Evolutionary conservation across 495 filamentous ascomycete genomes (phyloP), one percentile per base, ranked within the genome.

Genomic region (Aspergillus avenaceus): DNA sequence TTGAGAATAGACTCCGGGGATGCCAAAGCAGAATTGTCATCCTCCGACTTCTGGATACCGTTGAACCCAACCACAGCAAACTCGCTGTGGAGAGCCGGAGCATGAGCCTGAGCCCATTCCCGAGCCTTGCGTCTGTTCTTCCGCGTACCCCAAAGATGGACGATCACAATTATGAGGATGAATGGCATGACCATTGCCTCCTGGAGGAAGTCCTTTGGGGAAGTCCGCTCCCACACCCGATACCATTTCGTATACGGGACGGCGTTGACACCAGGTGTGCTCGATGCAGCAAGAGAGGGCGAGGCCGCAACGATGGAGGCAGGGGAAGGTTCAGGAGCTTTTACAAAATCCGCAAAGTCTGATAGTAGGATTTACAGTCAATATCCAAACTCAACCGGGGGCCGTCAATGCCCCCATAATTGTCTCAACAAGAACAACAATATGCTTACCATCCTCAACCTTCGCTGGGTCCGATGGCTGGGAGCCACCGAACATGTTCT

Each of bases 241-340:
- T 97, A 98, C 93, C 93, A 97, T 74, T 88, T 89, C 36, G 93
- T 96, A 66, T 87, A 95, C 11, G 88, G 82, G 22, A 71, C 73
- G 22, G 62, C 76, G 26, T 65, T 66, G 27, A 65, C 58, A 45
- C 75, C 78, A 44, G 79, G 69, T 27, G 75, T 72, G 54, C 75
- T 71, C 45, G 72, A 64, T 24, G 74, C 68, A 41, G 71, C 63
- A 47, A 67, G 62, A 24, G 70, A 64, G 22, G 46, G 22, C n/a
- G 67, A 52, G 21, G 66, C 63, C 49, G 67, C 61, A 52, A 71
- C 47, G 52, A 79, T 64, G 23, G 76, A 78, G 19, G 69, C 72
- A 49, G 84, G 84, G 8, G 77, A 75, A 43, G 86, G 81, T 21
- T 82, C 76, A 52, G 86, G 78, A 52, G 79, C 84, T 62, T 79